Conservation (phyloP, 2,329 filamentous ascomycete species). For the Trichoderma gracile region DNA sequence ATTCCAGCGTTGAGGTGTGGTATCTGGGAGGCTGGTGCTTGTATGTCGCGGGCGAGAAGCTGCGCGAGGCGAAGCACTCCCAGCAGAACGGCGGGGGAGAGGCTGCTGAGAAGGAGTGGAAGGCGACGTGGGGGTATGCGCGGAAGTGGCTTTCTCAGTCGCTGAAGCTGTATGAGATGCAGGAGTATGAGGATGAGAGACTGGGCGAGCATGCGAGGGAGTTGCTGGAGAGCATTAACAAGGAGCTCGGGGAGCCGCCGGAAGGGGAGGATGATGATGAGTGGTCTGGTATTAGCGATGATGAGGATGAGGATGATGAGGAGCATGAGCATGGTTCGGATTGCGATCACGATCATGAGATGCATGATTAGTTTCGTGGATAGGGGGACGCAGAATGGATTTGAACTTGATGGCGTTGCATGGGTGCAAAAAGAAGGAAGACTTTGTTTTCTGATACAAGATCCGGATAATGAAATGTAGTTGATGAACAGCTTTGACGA, state of each 20-base stretch:
- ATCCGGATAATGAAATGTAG: constrained; percentile 9
- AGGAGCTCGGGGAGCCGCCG: constrained; percentile 62
- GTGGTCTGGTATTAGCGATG: constrained; percentile 55
- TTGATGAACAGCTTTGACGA: not conserved
- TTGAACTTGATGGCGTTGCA: constrained; percentile 31
- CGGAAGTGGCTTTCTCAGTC: constrained; percentile 82
- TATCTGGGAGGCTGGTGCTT: constrained; percentile 95
- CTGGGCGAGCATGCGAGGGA: constrained; percentile 74
- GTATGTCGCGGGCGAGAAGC: constrained; percentile 73
- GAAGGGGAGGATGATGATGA: constrained; percentile 58
- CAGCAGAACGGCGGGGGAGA: constrained; percentile 35
- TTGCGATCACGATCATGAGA: constrained; percentile 56
- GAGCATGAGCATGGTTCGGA: constrained; percentile 42
- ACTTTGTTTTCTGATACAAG: not conserved
- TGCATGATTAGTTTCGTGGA: constrained; percentile 44
- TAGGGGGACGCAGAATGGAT: constrained; percentile 21
- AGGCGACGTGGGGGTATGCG: constrained; percentile 68
- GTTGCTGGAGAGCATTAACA: constrained; percentile 63
- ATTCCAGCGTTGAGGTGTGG: constrained; percentile 93
- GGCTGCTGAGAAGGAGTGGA: constrained; percentile 52
- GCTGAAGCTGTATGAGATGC: constrained; percentile 71
- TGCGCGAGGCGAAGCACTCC: constrained; percentile 44
- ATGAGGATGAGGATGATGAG: constrained; percentile 45
- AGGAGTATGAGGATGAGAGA: constrained; percentile 84
- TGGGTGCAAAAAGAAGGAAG: constrained; percentile 24